These are phyloP conservation scores for Gastrodia elata DNA, from an alignment of 106 monocot species.

Conservation along the genomic window DNA sequence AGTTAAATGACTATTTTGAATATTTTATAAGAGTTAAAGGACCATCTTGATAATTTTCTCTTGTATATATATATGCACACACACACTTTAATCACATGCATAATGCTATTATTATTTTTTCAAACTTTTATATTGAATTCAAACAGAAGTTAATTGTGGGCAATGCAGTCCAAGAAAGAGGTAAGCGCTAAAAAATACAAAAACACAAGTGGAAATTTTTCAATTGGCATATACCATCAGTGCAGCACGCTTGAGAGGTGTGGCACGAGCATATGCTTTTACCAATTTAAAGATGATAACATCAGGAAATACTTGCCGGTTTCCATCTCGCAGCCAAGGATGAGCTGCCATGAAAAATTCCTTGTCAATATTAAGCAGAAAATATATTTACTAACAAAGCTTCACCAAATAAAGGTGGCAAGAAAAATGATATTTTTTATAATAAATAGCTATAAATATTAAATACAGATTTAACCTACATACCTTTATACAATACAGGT, in stretches of 20 bases:
- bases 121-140: no score
- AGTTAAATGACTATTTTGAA: no score
- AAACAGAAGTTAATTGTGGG: not conserved
- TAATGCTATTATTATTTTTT: no score
- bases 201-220: not conserved
- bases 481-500: not conserved
- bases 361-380: not conserved
- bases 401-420: not conserved
- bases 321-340: conserved; percentile 35
- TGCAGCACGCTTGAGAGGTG: conserved; percentile 59
- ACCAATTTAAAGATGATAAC: conserved; percentile 42
- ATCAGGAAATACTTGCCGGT: conserved; percentile 22
- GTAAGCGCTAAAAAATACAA: not conserved
- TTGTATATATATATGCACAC: no score
- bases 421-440: not conserved
- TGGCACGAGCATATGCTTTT: conserved; percentile 43
- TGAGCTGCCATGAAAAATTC: conserved; percentile 16
- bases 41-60: no score
- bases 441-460: not conserved
- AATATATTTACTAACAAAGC: not conserved
- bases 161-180: not conserved
- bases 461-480: not conserved
- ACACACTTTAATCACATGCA: no score
- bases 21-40: no score
- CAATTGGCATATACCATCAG: conserved; percentile 38